Conservation (phyloP, 768 basidiomycete species). For the Clathrus columnatus region DNA sequence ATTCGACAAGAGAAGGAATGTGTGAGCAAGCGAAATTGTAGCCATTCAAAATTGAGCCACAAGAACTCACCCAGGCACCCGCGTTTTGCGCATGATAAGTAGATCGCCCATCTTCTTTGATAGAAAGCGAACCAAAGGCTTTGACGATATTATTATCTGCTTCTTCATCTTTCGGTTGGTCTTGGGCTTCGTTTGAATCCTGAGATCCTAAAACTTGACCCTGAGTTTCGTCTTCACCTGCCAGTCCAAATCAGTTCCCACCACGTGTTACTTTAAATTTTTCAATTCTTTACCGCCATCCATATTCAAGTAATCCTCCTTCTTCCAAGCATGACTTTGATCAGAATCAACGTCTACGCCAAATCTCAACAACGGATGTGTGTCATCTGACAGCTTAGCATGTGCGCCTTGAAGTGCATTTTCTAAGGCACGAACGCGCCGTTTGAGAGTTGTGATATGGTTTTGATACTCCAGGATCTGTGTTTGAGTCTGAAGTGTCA, state of each 20-base stretch:
- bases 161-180: slow-evolving; percentile 23
- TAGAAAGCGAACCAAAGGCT: slow-evolving; percentile 61
- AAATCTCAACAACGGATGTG: slow-evolving; percentile 45
- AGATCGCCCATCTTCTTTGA: slow-evolving; percentile 59
- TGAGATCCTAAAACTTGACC: too few species aligned
- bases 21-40: background rate
- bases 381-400: slow-evolving; percentile 34
- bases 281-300: too few species aligned
- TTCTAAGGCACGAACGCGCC: slow-evolving; percentile 56
- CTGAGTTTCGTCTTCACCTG: too few species aligned
- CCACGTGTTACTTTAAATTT: too few species aligned
- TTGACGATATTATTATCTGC: slow-evolving; percentile 50
- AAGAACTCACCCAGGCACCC: background rate
- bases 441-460: slow-evolving; percentile 52
- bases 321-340: too few species aligned
- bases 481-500: background rate
- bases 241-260: too few species aligned
- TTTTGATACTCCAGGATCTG: slow-evolving; percentile 33
- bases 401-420: slow-evolving; percentile 54
- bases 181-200: background rate
- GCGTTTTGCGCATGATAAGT: slow-evolving; percentile 35
- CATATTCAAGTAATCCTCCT: too few species aligned
- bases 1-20: background rate
- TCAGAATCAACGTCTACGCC: background rate
- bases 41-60: too few species aligned